Evolutionary conservation across 192 early-diverging fungal species (phyloP), one percentile per base, ranked within the genome.

Genomic region (Backusella parvicylindrica): DNA sequence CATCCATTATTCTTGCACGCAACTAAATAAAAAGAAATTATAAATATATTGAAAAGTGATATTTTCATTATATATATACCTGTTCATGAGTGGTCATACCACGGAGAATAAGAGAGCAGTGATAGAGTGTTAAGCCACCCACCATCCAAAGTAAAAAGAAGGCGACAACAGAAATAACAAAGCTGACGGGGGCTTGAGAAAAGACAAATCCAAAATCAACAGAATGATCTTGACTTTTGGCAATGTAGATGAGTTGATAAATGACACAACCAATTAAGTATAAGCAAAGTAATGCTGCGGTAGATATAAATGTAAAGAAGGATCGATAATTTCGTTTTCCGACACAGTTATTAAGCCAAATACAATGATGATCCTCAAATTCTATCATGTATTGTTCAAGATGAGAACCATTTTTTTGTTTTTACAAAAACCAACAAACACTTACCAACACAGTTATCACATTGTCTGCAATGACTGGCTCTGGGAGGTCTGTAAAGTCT

Each of bases 281-380:
- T 68, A 88, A 15, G 36, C 89, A 86, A 72, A 96, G 63, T 28
- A 90, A 16, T 18, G 88, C 87, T 31, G 87, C 85, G 0, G 88
- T 82, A 49, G 87, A 69, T 32, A 96, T 84, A 71, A 97, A 96
- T 15, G 86, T 88, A 75, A 95, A 92, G 73, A 98, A 98, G 56
- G 91, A 90, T 23, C 90, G 87, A 80, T 93, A 94, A 76, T 94
- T 94, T 75, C 92, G 85, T 36, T 88, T 86, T 8, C 97, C 97
- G 70, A 98, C 88, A 81, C 96, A 97, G 81, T 95, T 97, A 78
- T 92, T 95, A 9, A 94, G 90, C 96, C 96, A 98, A 18, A 94
- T 91, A 77, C 97, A 98, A 80, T 98, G 95, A 75, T 96, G 93
- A 81, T 95, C 93, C 71, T 90, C 90, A 75, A 90, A 89, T 76